Percentiles rank a stretch among this genome's conserved stretches.
These are phyloP conservation scores for Acanthamoeba culbertsoni DNA, from an alignment of 208 protist genomes.

Conservation along the genomic window DNA sequence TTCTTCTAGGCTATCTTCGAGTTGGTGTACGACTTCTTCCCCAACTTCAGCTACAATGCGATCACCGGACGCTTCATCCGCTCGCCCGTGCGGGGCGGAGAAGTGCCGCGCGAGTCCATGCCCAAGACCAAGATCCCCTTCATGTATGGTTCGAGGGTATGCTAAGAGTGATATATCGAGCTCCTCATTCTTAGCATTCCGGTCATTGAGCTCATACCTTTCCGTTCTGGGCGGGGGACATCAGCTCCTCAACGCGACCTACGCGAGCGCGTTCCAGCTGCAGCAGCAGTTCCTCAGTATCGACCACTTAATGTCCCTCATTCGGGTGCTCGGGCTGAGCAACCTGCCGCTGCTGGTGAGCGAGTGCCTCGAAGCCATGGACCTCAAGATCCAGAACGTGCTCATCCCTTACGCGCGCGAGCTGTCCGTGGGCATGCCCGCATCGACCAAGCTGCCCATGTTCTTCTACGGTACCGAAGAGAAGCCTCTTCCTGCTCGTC, in stretches of 20 bases:
- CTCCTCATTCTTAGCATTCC: too few species aligned
- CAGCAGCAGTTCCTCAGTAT: constrained; percentile 76
- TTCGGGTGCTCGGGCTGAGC: constrained; percentile 66
- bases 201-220: not conserved
- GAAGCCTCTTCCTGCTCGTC: not conserved
- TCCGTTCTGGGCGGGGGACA: not conserved
- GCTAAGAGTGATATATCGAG: not conserved
- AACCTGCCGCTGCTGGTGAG: constrained; percentile 71
- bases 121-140: constrained; percentile 59
- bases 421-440: constrained; percentile 76
- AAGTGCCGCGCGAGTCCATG: constrained; percentile 55
- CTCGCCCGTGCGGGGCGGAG: not conserved
- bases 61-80: constrained; percentile 76
- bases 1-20: constrained; percentile 70
- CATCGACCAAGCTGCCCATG: constrained; percentile 70
- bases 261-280: constrained; percentile 63
- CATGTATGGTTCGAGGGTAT: constrained; percentile 73
- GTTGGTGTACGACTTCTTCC: constrained; percentile 76
- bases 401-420: constrained; percentile 73
- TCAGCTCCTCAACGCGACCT: constrained; percentile 63
- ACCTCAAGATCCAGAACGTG: constrained; percentile 74
- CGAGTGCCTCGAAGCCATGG: constrained; percentile 68
- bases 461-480: constrained; percentile 76
- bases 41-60: constrained; percentile 79
- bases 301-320: constrained; percentile 67